A percentile compares a stretch with the other conserved stretches of the same genome.
Conservation (phyloP, 2,329 filamentous ascomycete genomes). For the Microcera coccophila region DNA sequence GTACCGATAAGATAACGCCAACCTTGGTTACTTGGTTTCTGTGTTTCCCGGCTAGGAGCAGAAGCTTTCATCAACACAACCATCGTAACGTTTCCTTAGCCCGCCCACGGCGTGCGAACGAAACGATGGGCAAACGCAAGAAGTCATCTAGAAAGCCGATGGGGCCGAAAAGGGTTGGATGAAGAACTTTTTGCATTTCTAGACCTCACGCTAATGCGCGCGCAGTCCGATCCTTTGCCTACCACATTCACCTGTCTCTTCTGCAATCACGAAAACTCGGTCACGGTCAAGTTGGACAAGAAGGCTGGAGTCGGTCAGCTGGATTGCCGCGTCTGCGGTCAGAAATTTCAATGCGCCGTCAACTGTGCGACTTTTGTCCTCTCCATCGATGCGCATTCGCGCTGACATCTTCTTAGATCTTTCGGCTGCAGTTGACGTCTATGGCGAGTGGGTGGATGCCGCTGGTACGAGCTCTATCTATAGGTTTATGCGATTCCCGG, state of each 20-base stretch:
- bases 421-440: conserved; percentile 88
- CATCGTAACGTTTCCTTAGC: conserved; percentile 17
- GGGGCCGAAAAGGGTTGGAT: conserved; percentile 72
- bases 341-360: conserved; percentile 87
- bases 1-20: conserved; percentile 25
- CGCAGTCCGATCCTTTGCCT: conserved; percentile 64
- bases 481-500: not conserved
- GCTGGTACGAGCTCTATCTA: conserved; percentile 43
- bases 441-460: conserved; percentile 97
- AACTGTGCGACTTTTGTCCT: conserved; percentile 62
- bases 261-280: conserved; percentile 95
- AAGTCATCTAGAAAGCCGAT: conserved; percentile 85
- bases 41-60: conserved; percentile 9
- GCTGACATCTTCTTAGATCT: conserved; percentile 57
- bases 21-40: conserved; percentile 15
- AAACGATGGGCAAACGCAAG: conserved; percentile 83
- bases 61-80: conserved; percentile 24
- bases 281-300: conserved; percentile 89
- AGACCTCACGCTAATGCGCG: conserved; percentile 13
- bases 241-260: conserved; percentile 95
- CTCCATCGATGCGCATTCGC: conserved; percentile 8
- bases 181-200: not conserved
- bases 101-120: conserved; percentile 15
- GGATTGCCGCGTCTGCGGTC: conserved; percentile 87
- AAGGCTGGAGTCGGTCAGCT: conserved; percentile 82